Base-by-base conservation (phyloP, 2,329 filamentous ascomycete genomes). In the Penicillium sp. region DNA sequence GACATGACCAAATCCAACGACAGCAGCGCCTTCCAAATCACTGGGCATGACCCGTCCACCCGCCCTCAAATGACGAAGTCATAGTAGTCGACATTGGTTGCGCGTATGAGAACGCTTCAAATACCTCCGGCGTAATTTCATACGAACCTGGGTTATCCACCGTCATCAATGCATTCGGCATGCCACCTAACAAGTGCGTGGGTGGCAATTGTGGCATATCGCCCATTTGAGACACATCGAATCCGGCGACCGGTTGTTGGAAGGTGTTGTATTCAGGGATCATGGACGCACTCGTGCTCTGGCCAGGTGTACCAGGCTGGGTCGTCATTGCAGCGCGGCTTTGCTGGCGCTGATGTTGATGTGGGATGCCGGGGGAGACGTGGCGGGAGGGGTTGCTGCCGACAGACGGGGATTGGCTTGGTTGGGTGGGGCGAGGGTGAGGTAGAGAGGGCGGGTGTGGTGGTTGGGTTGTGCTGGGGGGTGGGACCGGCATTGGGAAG, bases 81-180 rank as follows among this genome's bases (percentile, higher is more conserved):
- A 79, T 77, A 65, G 74, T 80, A 38, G 77, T 75, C 35, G 76
- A 71, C n/a, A 80, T 77, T 2, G 78, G 79, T 57, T 80, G 77
- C 8, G 77, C 70, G 61, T 77, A 79, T 4, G 77, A 80, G 59
- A 81, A 80, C 10, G 78, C 78, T 59, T 80, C 78, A 28, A 79
- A 79, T 8, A 80, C 75, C 60, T 81, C 78, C 0, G 78, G 75
- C 2, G 78, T 77, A 11, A 80, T 78, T 49, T 79, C 75, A 49
- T 78, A 78, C n/a, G 73, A 67, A 3, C 69, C 68, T 0, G 76
- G 71, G 26, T 73, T 71, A 40, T 80, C 74, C 14, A 76, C 68
- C n/a, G 75, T 73, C 59, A 80, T 75, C 22, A 73, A 69, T 8
- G 75, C 68, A 10, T 74, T 71, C 4, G 74, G 68, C 65, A 75